A percentile compares a stretch with the other conserved stretches of the same genome.
Conservation (phyloP, 257 asterid genomes). For the Parsonsia alboflavescens region DNA sequence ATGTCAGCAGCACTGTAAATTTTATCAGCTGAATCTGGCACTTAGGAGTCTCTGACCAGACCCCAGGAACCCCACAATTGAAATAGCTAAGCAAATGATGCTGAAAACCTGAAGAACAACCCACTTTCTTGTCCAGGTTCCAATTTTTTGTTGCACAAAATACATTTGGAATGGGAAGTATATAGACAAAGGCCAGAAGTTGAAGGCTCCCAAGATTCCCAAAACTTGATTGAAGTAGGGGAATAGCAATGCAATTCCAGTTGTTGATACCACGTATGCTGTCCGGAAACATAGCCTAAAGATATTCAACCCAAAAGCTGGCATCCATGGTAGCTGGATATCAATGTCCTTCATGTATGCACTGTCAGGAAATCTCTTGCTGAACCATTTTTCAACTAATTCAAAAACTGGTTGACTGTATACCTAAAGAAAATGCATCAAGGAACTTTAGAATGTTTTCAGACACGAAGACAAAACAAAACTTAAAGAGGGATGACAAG, state of each 20-base stretch:
- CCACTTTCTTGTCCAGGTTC: conserved; percentile 56
- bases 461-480: neutral
- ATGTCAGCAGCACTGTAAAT: neutral
- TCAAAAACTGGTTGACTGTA: conserved; percentile 68
- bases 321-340: conserved; percentile 37
- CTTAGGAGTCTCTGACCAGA: conserved; percentile 52
- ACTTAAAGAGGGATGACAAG: neutral
- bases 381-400: conserved; percentile 38
- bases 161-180: conserved; percentile 63
- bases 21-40: neutral
- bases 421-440: conserved; percentile 29
- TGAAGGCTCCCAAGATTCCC: conserved; percentile 63
- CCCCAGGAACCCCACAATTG: conserved; percentile 49
- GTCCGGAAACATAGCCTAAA: conserved; percentile 59
- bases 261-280: conserved; percentile 53
- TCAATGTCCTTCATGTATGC: conserved; percentile 30
- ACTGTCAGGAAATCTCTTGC: conserved; percentile 29
- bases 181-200: conserved; percentile 67
- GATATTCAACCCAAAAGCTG: conserved; percentile 37
- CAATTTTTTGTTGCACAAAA: conserved; percentile 25
- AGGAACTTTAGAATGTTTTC: too few species aligned
- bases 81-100: conserved; percentile 37
- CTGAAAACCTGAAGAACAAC: conserved; percentile 49
- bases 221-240: conserved; percentile 69
- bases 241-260: conserved; percentile 42